Conservation (phyloP, 352 stramenopile species). For the Phytophthora agathidicida region DNA sequence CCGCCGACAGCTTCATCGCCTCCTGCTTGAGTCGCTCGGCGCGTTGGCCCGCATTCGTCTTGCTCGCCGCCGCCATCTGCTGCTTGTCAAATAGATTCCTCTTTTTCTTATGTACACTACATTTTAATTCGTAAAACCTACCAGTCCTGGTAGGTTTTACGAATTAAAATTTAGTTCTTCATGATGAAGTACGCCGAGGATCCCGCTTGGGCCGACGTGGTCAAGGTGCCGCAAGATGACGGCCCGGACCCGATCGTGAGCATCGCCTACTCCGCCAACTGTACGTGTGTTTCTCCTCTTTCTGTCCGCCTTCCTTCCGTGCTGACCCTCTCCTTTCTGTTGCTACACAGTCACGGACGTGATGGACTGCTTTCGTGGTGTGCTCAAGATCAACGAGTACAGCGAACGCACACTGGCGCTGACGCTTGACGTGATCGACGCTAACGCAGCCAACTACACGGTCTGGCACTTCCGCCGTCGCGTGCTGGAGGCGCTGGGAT, state of each 20-base stretch:
- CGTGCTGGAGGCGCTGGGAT: conserved; percentile 85
- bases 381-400: conserved; percentile 92
- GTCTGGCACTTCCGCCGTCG: conserved; percentile 95
- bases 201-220: conserved; percentile 78
- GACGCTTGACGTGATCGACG: conserved; percentile 92
- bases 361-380: conserved; percentile 96
- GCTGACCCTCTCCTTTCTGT: background rate
- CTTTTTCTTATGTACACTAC: no score
- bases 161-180: conserved; percentile 1
- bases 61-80: conserved; percentile 19
- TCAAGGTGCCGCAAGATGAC: conserved; percentile 85
- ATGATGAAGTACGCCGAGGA: conserved; percentile 69
- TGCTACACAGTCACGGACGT: conserved; percentile 69
- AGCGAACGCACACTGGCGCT: conserved; percentile 92
- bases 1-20: conserved; percentile 19
- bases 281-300: conserved; percentile 39
- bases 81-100: no score
- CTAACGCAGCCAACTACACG: conserved; percentile 99
- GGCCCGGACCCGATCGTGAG: conserved; percentile 78
- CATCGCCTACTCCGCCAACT: conserved; percentile 76
- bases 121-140: no score
- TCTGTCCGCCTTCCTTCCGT: background rate
- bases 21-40: conserved; percentile 29
- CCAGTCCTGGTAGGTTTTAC: no score
- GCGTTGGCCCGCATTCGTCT: conserved; percentile 25